Conservation (phyloP, 345 rosid species). For the Iberis pinnata region DNA sequence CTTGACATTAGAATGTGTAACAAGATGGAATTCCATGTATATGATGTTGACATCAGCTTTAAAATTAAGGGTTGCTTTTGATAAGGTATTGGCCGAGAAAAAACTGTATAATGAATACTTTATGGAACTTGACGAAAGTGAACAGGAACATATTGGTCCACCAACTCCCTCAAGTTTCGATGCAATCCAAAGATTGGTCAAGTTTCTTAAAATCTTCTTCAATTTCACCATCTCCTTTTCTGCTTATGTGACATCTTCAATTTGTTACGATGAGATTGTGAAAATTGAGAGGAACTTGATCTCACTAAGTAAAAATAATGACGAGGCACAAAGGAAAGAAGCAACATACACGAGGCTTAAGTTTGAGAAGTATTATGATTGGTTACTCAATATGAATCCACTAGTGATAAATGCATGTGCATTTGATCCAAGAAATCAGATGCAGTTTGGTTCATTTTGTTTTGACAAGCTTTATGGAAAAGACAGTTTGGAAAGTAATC, state of each 20-base stretch:
- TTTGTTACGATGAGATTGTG: background rate
- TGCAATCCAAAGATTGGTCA: background rate
- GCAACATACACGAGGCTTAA: background rate
- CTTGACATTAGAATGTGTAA: background rate
- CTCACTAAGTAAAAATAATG: background rate
- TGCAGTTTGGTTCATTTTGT: background rate
- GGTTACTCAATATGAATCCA: background rate
- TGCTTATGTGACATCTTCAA: background rate
- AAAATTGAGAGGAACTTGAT: background rate
- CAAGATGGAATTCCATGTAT: background rate
- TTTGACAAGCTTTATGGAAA: background rate
- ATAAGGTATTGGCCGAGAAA: background rate
- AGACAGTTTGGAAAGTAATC: background rate
- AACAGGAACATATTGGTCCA: background rate
- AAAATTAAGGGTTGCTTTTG: background rate
- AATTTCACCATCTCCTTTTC: background rate
- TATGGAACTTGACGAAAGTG: too few species aligned
- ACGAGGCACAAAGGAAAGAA: background rate
- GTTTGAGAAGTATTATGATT: too few species aligned
- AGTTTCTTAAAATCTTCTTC: background rate
- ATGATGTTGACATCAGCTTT: background rate
- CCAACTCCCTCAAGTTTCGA: background rate
- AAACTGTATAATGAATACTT: background rate
- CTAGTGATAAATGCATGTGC: background rate
- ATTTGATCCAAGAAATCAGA: background rate